Percentiles rank a stretch among this genome's conserved stretches.
Evolutionary conservation across 2,329 filamentous ascomycete species (phyloP).

Genomic region (Exophiala viscosa): DNA sequence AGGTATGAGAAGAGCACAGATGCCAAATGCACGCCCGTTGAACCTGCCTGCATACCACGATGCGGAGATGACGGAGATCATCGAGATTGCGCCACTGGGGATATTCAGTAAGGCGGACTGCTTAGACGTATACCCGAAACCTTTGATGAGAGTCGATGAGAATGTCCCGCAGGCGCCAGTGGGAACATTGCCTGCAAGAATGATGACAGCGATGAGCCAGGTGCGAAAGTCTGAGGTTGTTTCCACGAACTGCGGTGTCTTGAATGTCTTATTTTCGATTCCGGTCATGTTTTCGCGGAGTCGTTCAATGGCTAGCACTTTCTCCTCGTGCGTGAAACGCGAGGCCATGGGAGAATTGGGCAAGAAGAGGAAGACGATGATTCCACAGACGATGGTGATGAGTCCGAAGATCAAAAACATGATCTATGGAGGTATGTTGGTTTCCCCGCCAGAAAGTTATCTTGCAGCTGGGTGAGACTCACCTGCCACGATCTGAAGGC

Average conservation of each 20-base stretch:
- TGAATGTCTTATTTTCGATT: slow-evolving; percentile 21
- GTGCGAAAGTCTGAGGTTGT: slow-evolving; percentile 42
- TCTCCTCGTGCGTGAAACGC: slow-evolving; percentile 54
- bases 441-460: too few species aligned
- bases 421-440: slow-evolving; percentile 8
- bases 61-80: slow-evolving; percentile 30
- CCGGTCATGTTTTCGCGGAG: slow-evolving; percentile 24
- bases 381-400: slow-evolving; percentile 38
- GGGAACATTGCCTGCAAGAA: slow-evolving; percentile 34
- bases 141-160: slow-evolving; percentile 38
- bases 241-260: background rate
- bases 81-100: slow-evolving; percentile 28
- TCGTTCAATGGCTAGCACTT: slow-evolving; percentile 49
- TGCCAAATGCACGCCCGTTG: slow-evolving; percentile 30
- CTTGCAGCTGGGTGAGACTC: too few species aligned
- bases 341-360: slow-evolving; percentile 45
- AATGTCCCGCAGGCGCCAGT: slow-evolving; percentile 39
- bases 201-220: slow-evolving; percentile 37
- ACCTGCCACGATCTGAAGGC: too few species aligned
- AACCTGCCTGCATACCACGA: slow-evolving; percentile 38
- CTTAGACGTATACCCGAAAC: slow-evolving; percentile 37
- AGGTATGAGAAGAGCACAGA: slow-evolving; percentile 36
- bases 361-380: slow-evolving; percentile 41
- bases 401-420: slow-evolving; percentile 47
- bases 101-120: slow-evolving; percentile 38